Evolutionary conservation across 768 basidiomycete species (phyloP), one percentile per base, ranked within the genome.

Genomic region (Porphyrellus cyaneotinctus): DNA sequence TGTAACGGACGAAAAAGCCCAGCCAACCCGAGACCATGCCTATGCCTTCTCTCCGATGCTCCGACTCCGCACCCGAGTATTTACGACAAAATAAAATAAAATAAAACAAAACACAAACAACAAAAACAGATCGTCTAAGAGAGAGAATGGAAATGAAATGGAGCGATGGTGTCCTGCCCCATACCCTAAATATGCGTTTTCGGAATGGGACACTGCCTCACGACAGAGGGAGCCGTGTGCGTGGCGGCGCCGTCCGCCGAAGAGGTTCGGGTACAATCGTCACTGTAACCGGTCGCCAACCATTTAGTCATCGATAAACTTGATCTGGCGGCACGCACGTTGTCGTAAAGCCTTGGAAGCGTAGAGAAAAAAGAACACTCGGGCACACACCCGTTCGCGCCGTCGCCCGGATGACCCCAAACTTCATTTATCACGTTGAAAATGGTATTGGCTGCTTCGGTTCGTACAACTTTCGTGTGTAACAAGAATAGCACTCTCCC

Each of bases 381-480:
- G 17, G 18, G 13, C 36, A 13, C 36, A 30, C 47, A 18, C 24
- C 22, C 5, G 7, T 32, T 52, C 28, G 28, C 31, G 56, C 52
- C 56, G 56, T 32, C 30, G 42, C 22, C 48, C 49, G 42, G 47
- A 52, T 61, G 58, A 60, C 28, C 47, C 36, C 41, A 18, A 22
- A 28, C 24, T 22, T 44, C 55, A 53, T 49, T 18, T 48, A 58
- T 58, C 42, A 58, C 18, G 17, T 42, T 48, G 18, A 18, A 49
- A 50, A 43, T 44, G 54, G 62, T 23, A 59, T 43, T 47, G 54
- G 39, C 32, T 50, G 63, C 54, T 65, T 63, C 63, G n/a, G 51
- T 59, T 49, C 47, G 24, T 59, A 58, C 62, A 51, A 32, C 45
- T 33, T 52, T 22, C 5, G 26, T 28, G 26, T 53, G 46, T 30